Evolutionary conservation across 2,329 filamentous ascomycete species (phyloP).

Genomic region (Talaromyces verruculosus): DNA sequence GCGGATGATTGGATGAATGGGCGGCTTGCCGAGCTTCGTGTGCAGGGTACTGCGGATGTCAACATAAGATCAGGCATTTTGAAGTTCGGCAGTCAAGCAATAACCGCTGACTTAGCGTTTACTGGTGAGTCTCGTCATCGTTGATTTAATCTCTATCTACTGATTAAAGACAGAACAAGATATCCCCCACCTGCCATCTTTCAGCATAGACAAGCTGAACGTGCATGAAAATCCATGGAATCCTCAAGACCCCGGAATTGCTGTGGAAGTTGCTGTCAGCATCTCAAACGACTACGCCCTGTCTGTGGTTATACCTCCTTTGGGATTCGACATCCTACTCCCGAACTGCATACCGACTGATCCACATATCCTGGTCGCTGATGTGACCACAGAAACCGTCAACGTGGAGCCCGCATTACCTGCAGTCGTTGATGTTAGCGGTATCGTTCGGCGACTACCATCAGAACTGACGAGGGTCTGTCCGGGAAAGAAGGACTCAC

Average conservation of each 20-base stretch:
- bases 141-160: not conserved
- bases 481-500: constrained; percentile 74
- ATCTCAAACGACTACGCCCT: constrained; percentile 77
- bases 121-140: constrained; percentile 69
- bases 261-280: constrained; percentile 72
- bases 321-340: constrained; percentile 82
- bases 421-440: constrained; percentile 68
- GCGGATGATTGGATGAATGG: constrained; percentile 88
- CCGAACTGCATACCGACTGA: constrained; percentile 73
- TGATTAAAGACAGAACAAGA: constrained; percentile 49
- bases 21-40: constrained; percentile 66
- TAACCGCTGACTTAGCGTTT: constrained; percentile 74
- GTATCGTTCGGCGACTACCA: constrained; percentile 71
- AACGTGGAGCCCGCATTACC: constrained; percentile 66
- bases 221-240: constrained; percentile 66
- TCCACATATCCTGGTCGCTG: constrained; percentile 73
- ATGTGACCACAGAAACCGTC: constrained; percentile 67
- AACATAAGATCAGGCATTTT: constrained; percentile 76
- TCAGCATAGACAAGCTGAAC: constrained; percentile 78
- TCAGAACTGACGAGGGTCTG: constrained; percentile 70
- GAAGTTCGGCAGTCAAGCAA: constrained; percentile 70
- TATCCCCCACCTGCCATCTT: constrained; percentile 74
- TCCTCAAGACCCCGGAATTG: constrained; percentile 64
- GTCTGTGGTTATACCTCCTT: constrained; percentile 70
- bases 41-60: constrained; percentile 72